phyloP scores from a whole-genome alignment of 169 alveolate species.

The Plasmodium vivax region DNA sequence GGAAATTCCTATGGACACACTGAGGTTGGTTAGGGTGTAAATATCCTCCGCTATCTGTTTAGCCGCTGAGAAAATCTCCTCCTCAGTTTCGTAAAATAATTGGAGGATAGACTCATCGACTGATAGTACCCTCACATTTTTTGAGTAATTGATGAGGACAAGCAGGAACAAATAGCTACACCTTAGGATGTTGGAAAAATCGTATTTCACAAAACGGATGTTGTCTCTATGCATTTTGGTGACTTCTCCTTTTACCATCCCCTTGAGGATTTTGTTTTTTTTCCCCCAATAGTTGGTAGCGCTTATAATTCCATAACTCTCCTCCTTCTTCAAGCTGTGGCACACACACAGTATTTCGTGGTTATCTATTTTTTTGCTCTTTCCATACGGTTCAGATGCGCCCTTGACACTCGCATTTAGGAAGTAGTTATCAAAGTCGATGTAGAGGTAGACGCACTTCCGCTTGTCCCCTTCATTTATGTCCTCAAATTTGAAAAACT shows the following conservation, averaged over 20 bases:
- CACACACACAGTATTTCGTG: constrained; percentile 54
- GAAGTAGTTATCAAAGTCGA: constrained; percentile 66
- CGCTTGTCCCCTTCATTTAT: constrained; percentile 6
- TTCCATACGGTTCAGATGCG: neutral
- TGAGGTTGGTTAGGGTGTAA: constrained; percentile 38
- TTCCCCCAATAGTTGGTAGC: constrained; percentile 67
- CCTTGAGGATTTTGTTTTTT: constrained; percentile 46
- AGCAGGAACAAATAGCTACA: constrained; percentile 53
- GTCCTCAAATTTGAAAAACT: constrained; percentile 50
- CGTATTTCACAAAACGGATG: constrained; percentile 45
- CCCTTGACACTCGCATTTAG: constrained; percentile 60
- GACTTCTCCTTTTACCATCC: constrained; percentile 53
- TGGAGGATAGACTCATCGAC: constrained; percentile 61
- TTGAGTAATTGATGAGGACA: constrained; percentile 52
- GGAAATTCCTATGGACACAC: constrained; percentile 61
- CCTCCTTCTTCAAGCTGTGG: constrained; percentile 61
- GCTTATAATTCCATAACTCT: constrained; percentile 63
- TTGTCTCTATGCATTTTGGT: constrained; percentile 38
- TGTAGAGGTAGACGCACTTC: constrained; percentile 46
- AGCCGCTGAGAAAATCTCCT: constrained; percentile 16
- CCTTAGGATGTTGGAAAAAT: constrained; percentile 59
- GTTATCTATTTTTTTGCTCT: neutral
- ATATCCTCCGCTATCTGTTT: constrained; percentile 54
- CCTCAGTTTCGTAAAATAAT: constrained; percentile 58
- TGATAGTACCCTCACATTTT: constrained; percentile 46